phyloP scores from a whole-genome alignment of 2,329 filamentous ascomycete genomes.

The Daldinia sp. region DNA sequence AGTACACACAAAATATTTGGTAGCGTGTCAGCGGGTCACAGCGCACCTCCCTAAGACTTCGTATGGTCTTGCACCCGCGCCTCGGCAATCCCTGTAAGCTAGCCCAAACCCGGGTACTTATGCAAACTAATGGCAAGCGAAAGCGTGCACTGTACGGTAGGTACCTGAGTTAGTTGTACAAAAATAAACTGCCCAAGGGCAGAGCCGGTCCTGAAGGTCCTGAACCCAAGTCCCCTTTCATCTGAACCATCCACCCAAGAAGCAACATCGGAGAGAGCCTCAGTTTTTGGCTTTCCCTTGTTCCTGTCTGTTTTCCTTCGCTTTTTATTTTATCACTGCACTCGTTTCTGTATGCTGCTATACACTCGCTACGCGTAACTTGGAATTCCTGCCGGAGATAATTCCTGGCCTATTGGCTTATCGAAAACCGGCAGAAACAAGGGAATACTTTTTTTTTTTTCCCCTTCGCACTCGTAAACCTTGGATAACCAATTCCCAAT shows the following conservation, averaged over 20 bases:
- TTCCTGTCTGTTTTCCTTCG: constrained; percentile 38
- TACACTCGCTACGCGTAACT: constrained; percentile 43
- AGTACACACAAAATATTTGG: background rate
- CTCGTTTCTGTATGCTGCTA: constrained; percentile 46
- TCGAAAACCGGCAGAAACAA: constrained; percentile 6
- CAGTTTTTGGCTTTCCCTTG: constrained; percentile 43
- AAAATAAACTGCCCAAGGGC: constrained; percentile 43
- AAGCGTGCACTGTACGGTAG: constrained; percentile 27
- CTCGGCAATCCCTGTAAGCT: constrained; percentile 41
- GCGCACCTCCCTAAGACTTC: constrained; percentile 39
- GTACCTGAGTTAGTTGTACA: constrained; percentile 35
- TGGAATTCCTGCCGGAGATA: constrained; percentile 29
- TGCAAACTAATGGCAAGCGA: constrained; percentile 21
- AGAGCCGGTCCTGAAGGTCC: constrained; percentile 29
- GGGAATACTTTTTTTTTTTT: background rate
- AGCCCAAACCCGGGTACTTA: constrained; percentile 18
- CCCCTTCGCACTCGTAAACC: constrained; percentile 33
- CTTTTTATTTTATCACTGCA: constrained; percentile 45
- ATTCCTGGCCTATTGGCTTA: constrained; percentile 17
- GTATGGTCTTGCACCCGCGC: constrained; percentile 39
- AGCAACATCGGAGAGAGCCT: constrained; percentile 40
- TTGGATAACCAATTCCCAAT: constrained; percentile 19
- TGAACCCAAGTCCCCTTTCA: constrained; percentile 41
- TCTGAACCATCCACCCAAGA: constrained; percentile 33
- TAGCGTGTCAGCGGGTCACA: constrained; percentile 33